Evolutionary conservation across 257 asterid genomes (phyloP).

Genomic region (Solanum dulcamara): DNA sequence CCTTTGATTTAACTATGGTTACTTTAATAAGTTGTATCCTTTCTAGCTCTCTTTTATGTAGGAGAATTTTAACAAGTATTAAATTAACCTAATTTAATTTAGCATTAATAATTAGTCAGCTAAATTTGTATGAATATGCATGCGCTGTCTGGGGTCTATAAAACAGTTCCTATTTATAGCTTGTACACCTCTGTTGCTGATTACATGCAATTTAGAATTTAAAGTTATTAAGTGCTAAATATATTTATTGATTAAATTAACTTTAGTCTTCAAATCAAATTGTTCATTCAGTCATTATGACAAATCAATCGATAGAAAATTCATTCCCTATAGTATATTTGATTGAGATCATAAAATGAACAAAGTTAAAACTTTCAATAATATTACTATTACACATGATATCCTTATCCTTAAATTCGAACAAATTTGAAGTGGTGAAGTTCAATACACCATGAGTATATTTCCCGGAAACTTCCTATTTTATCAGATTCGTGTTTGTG

Average conservation of each 20-base stretch:
- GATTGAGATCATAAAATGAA: neutral
- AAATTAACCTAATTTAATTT: neutral
- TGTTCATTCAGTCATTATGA: neutral
- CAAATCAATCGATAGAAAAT: neutral
- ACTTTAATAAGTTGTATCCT: neutral
- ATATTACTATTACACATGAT: neutral
- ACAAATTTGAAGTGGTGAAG: neutral
- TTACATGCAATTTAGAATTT: neutral
- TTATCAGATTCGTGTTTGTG: neutral
- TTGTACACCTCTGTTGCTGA: neutral
- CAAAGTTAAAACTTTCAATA: neutral
- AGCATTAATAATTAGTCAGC: neutral
- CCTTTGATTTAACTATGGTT: neutral
- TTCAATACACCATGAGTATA: neutral
- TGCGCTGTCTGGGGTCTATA: neutral
- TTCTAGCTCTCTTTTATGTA: neutral
- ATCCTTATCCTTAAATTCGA: neutral
- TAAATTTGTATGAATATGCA: neutral
- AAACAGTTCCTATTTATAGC: neutral
- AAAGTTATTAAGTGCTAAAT: neutral
- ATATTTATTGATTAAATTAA: neutral
- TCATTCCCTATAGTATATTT: neutral
- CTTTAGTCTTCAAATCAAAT: neutral
- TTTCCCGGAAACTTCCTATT: neutral
- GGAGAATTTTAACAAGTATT: neutral